Evolutionary conservation across 1,284 basidiomycete species (phyloP).

Genomic region (Ganoderma lingzhi): DNA sequence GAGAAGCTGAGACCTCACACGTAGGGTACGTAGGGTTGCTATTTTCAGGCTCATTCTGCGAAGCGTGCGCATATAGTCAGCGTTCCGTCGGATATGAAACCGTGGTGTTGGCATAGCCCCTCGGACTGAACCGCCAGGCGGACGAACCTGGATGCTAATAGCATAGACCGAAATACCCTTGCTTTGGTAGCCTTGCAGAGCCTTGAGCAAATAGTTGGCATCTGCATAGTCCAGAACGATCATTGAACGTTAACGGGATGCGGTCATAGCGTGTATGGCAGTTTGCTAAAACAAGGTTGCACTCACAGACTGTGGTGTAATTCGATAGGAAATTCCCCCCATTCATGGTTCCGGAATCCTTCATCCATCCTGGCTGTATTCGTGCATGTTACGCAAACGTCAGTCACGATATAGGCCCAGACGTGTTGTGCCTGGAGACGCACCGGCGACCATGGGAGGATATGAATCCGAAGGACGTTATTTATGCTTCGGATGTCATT

Average conservation of each 20-base stretch:
- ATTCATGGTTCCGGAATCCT: constrained; percentile 51
- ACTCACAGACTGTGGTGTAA: constrained; percentile 48
- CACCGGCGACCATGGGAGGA: constrained; percentile 61
- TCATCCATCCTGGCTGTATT: constrained; percentile 61
- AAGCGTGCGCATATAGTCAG: not conserved
- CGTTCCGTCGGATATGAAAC: not conserved
- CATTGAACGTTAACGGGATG: not conserved
- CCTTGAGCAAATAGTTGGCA: constrained; percentile 43
- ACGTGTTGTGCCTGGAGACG: constrained; percentile 28
- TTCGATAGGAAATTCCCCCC: constrained; percentile 51
- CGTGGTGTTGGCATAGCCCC: not conserved
- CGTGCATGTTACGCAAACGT: not conserved
- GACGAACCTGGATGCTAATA: constrained; percentile 47
- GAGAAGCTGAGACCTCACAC: constrained; percentile 46
- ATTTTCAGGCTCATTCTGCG: constrained; percentile 59
- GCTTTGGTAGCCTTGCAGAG: constrained; percentile 52
- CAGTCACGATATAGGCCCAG: not conserved
- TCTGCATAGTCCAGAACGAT: constrained; percentile 14
- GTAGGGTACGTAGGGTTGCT: constrained; percentile 54
- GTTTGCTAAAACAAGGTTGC: not conserved
- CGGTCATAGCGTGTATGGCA: not conserved
- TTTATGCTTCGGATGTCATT: constrained; percentile 56
- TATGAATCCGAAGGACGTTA: constrained; percentile 47
- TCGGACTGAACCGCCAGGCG: not conserved
- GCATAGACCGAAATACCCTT: constrained; percentile 54